These are phyloP conservation scores for Chiua virens DNA, from an alignment of 768 basidiomycete genomes.

Conservation along the genomic window DNA sequence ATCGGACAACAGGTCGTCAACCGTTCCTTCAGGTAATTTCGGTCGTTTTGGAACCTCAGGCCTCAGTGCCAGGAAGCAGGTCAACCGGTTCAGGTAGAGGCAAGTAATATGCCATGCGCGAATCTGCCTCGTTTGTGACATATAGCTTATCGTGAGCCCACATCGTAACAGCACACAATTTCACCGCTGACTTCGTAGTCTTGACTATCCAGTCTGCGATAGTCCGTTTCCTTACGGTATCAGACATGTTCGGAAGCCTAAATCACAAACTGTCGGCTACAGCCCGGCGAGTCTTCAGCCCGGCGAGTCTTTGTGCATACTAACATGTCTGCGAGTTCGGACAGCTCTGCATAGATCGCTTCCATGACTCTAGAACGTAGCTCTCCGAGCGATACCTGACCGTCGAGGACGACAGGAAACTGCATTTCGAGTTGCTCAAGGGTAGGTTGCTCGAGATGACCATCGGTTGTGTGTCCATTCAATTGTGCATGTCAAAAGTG, in stretches of 20 bases:
- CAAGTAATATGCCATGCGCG: slow-evolving; percentile 63
- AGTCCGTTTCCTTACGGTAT: slow-evolving; percentile 72
- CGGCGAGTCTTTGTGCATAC: slow-evolving; percentile 32
- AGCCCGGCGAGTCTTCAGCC: background rate
- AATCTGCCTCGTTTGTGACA: slow-evolving; percentile 72
- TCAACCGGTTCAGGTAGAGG: slow-evolving; percentile 44
- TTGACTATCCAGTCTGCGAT: slow-evolving; percentile 90
- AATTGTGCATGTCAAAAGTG: slow-evolving; percentile 26
- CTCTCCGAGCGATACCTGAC: slow-evolving; percentile 71
- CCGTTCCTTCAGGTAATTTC: slow-evolving; percentile 56
- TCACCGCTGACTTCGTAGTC: slow-evolving; percentile 86
- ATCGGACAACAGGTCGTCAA: slow-evolving; percentile 80
- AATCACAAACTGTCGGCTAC: slow-evolving; percentile 3
- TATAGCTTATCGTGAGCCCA: slow-evolving; percentile 82
- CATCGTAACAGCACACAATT: slow-evolving; percentile 81
- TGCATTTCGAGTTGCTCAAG: slow-evolving; percentile 68
- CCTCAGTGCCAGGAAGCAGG: slow-evolving; percentile 41
- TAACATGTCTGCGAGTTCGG: slow-evolving; percentile 85
- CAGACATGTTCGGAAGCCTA: slow-evolving; percentile 82
- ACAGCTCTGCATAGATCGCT: slow-evolving; percentile 78
- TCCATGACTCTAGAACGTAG: slow-evolving; percentile 76
- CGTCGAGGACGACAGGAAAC: slow-evolving; percentile 70
- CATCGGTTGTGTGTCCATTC: slow-evolving; percentile 33
- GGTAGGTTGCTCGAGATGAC: slow-evolving; percentile 37
- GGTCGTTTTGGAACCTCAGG: slow-evolving; percentile 44